Evolutionary conservation across 225 moss, liverwort and hornwort species (phyloP).

Genomic region (Climacium dendroides): DNA sequence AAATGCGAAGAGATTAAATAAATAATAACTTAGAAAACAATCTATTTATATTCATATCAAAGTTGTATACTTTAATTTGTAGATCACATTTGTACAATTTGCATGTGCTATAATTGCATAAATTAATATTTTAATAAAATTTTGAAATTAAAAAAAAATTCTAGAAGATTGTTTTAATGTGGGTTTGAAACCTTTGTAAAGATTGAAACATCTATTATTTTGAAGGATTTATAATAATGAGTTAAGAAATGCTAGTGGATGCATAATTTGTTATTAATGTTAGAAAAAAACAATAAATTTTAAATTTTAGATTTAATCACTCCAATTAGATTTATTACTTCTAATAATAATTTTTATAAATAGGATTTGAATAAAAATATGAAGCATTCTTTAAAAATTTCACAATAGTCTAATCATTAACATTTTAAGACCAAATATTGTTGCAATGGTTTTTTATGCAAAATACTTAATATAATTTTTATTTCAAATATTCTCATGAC

Average conservation of each 20-base stretch:
- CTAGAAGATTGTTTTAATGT: background rate
- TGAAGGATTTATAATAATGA: background rate
- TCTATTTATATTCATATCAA: background rate
- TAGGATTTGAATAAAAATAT: no score
- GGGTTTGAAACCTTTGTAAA: background rate
- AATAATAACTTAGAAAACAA: background rate
- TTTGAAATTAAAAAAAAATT: background rate
- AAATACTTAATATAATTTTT: no score
- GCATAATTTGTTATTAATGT: background rate
- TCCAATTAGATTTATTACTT: background rate
- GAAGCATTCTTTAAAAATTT: no score
- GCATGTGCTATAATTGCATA: background rate
- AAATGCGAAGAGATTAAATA: background rate
- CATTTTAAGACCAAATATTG: background rate
- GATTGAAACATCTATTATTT: no score
- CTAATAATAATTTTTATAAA: no score
- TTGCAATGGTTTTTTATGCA: background rate
- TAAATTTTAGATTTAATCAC: background rate
- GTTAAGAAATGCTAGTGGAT: background rate
- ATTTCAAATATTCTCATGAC: rapidly evolving
- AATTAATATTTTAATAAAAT: background rate
- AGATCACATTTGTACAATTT: background rate
- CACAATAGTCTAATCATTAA: background rate
- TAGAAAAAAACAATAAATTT: background rate
- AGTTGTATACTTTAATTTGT: background rate